Percentiles rank a stretch among this genome's conserved stretches.
These are phyloP conservation scores for Linnemannia zychae DNA, from an alignment of 192 early-diverging fungal genomes.

Conservation along the genomic window DNA sequence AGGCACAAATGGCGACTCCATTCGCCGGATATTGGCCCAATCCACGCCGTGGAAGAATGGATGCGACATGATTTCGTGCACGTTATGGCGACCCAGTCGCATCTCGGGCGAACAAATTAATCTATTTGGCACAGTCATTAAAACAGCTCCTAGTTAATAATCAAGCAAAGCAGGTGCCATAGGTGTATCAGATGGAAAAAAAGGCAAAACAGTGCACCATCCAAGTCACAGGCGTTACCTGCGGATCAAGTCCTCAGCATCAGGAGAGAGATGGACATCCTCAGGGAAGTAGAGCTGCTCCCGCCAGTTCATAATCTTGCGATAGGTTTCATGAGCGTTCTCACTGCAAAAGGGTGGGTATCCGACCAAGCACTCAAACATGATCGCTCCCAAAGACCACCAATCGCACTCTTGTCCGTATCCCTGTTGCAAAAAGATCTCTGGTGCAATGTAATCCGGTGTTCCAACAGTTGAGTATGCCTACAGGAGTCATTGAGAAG, in stretches of 20 bases:
- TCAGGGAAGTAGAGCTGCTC: constrained; percentile 93
- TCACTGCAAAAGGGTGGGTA: constrained; percentile 99
- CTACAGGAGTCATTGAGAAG: constrained; percentile 32
- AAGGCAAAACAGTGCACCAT: no score
- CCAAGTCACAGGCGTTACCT: constrained; percentile 57
- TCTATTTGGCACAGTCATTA: constrained; percentile 42
- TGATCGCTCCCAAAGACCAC: constrained; percentile 99
- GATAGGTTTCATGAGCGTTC: constrained; percentile 95
- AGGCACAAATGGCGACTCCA: constrained; percentile 94
- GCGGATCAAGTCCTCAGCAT: constrained; percentile 94
- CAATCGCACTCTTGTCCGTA: constrained; percentile 99
- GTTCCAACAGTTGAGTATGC: constrained; percentile 99
- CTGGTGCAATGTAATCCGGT: constrained; percentile 95
- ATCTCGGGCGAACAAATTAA: constrained; percentile 90
- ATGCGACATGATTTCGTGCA: constrained; percentile 90
- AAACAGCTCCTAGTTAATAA: not conserved
- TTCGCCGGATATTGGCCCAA: constrained; percentile 87
- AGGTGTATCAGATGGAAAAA: not conserved
- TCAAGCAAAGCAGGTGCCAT: not conserved
- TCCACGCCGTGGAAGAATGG: constrained; percentile 96
- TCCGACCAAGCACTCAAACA: constrained; percentile 99
- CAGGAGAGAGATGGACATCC: constrained; percentile 90
- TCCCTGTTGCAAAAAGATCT: constrained; percentile 94
- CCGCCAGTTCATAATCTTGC: constrained; percentile 98
- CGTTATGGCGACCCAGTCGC: constrained; percentile 84